Evolutionary conservation across 805 yeast genomes (phyloP).

Genomic region (Ogataea pilisensis): DNA sequence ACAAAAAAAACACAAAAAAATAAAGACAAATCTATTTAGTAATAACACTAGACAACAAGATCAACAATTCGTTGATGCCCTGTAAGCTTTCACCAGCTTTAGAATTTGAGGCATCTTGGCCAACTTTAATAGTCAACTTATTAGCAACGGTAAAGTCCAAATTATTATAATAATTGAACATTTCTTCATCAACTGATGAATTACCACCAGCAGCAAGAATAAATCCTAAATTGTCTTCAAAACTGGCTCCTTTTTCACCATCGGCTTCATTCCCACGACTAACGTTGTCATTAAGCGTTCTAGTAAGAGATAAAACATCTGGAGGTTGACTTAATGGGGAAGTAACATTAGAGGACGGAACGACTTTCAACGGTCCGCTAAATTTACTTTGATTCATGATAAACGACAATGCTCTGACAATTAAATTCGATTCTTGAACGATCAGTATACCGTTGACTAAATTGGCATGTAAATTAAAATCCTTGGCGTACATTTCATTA

Average conservation of each 20-base stretch:
- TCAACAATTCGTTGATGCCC: slow-evolving; percentile 68
- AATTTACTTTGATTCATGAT: slow-evolving; percentile 35
- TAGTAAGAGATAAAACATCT: slow-evolving; percentile 3
- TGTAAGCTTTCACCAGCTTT: slow-evolving; percentile 60
- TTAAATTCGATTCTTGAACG: slow-evolving; percentile 61
- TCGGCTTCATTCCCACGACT: not conserved
- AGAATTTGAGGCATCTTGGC: slow-evolving; percentile 29
- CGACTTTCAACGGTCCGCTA: slow-evolving; percentile 12
- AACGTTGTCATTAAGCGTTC: slow-evolving; percentile 1
- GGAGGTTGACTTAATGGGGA: slow-evolving; percentile 14
- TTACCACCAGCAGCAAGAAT: slow-evolving; percentile 62
- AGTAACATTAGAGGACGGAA: slow-evolving; percentile 22
- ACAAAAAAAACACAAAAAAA: too few relatives aligned
- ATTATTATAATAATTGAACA: slow-evolving; percentile 50
- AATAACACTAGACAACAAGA: slow-evolving; percentile 36
- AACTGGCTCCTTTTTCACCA: not conserved
- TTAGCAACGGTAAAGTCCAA: slow-evolving; percentile 36
- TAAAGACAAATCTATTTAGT: too few relatives aligned
- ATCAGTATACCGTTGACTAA: slow-evolving; percentile 64
- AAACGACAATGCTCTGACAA: slow-evolving; percentile 52
- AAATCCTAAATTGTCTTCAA: slow-evolving; percentile 32
- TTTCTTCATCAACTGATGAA: slow-evolving; percentile 65
- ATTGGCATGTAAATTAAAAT: slow-evolving; percentile 68
- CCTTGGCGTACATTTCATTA: slow-evolving; percentile 64
- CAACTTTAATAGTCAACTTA: slow-evolving; percentile 60